Conservation (phyloP, 108 stramenopile genomes). For the Nitzschia sp. region DNA sequence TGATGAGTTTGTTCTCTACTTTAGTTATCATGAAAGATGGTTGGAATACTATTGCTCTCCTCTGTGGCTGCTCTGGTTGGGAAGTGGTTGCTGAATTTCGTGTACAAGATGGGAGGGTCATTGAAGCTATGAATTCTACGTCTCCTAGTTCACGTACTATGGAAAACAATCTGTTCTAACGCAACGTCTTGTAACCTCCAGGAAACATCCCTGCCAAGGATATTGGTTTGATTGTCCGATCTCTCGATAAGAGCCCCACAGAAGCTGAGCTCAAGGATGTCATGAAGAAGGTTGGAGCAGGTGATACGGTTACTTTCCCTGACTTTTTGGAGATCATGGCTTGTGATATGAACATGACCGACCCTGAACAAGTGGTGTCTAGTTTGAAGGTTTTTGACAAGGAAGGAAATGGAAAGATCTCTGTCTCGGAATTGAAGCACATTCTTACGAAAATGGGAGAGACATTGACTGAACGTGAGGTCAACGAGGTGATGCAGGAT, state of each 20-base stretch:
- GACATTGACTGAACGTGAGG: conserved; percentile 23
- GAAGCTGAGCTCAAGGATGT: conserved; percentile 17
- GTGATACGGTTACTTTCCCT: conserved; percentile 10
- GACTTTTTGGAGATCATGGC: conserved; percentile 23
- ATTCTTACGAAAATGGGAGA: conserved; percentile 38
- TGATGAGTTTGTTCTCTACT: too few relatives aligned
- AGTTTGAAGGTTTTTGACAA: conserved; percentile 28
- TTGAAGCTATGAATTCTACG: neutral
- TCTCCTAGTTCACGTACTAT: neutral
- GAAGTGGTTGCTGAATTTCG: too few relatives aligned
- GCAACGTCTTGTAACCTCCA: neutral
- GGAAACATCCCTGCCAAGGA: conserved; percentile 15
- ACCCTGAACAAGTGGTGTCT: conserved; percentile 21
- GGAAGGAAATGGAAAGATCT: conserved; percentile 22
- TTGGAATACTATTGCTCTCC: too few relatives aligned
- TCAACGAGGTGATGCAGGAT: conserved; percentile 18
- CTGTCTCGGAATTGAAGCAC: conserved; percentile 25
- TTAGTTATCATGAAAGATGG: too few relatives aligned
- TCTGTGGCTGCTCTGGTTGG: too few relatives aligned
- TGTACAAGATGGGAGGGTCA: too few relatives aligned
- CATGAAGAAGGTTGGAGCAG: conserved; percentile 20
- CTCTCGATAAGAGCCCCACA: conserved; percentile 4
- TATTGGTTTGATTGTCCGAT: conserved; percentile 20
- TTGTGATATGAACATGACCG: conserved; percentile 14
- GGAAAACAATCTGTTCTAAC: neutral